Conservation (phyloP, 805 yeast genomes). For the Wickerhamiella slavikovae region DNA sequence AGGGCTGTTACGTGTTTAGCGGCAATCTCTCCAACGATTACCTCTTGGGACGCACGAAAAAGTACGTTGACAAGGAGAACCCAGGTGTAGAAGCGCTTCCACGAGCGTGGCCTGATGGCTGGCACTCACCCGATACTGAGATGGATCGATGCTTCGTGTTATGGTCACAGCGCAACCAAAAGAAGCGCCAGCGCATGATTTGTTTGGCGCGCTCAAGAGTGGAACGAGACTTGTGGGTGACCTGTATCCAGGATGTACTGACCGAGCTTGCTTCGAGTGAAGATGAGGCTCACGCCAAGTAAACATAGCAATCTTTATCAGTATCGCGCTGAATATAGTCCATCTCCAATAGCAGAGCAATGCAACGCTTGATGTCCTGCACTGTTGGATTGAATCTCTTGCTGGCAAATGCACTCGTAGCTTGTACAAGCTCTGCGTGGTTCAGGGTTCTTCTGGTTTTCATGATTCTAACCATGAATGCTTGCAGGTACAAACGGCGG, state of each 20-base stretch:
- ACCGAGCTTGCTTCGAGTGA: conserved; percentile 4
- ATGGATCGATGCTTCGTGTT: conserved; percentile 56
- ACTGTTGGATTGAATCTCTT: conserved; percentile 70
- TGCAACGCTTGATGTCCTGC: conserved; percentile 69
- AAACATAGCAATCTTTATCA: conserved; percentile 56
- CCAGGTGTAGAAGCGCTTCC: conserved; percentile 47
- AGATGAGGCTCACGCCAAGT: conserved; percentile 34
- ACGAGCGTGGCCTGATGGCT: conserved; percentile 59
- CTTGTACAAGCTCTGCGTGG: conserved; percentile 67
- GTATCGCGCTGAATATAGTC: conserved; percentile 67
- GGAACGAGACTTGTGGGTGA: conserved; percentile 72
- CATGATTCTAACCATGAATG: conserved; percentile 92
- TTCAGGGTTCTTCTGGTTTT: conserved; percentile 67
- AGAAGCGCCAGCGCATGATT: conserved; percentile 24
- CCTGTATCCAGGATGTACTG: conserved; percentile 17
- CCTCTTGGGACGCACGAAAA: conserved; percentile 27
- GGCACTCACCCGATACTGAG: conserved; percentile 66
- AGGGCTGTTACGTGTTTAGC: conserved; percentile 55
- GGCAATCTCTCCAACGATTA: conserved; percentile 42
- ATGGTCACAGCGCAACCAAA: conserved; percentile 48
- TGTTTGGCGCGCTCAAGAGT: conserved; percentile 68
- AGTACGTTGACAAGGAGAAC: conserved; percentile 24
- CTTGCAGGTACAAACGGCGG: conserved; percentile 66
- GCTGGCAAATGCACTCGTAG: conserved; percentile 69
- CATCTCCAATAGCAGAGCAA: conserved; percentile 66